Evolutionary conservation across 2,329 filamentous ascomycete species (phyloP), one percentile per base, ranked within the genome.

Genomic region (Trichoderma gracile): DNA sequence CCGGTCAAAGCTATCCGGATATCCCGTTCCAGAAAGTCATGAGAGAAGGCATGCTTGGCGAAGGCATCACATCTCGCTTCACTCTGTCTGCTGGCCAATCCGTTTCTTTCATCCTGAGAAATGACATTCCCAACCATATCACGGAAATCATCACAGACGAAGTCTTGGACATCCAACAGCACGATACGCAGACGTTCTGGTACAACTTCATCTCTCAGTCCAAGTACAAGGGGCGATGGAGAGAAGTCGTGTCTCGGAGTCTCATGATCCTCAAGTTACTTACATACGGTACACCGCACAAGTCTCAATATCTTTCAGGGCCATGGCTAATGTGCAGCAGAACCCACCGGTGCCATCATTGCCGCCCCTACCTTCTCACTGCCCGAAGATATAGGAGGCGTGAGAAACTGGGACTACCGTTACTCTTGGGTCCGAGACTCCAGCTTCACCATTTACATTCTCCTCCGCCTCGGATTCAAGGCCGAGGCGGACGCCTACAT

Each of bases 401-500:
- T 79, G 21, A 82, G 84, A 23, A 88, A 88, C 71, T 88, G 85
- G 88, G 88, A 91, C 73, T 91, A 91, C 71, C 83, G 89, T n/a
- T 93, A 86, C 75, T 90, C 83, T 10, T 93, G 90, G 90, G 86
- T 93, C 42, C 84, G 90, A 23, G 90, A 93, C 76, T 86, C 88
- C 0, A 91, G 88, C 68, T 92, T 92, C 75, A 91, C 89, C 1
- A 86, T 92, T 68, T 93, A 93, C 70, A 88, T 93, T 67, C 82
- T 93, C 33, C 82, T 93, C 2, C 86, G 90, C 15, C 84, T 93
- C 73, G 90, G 90, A 6, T 93, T 92, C 76, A 87, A 81, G 30
- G 84, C 87, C 21, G 90, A 93, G 74, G 90, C 90, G 3, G 88
- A 93, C 73, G 86, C 89, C 1, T 93, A 92, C 74, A 92, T 92